Conservation (phyloP, 805 yeast genomes). For the Cyberlindnera bimundalis region DNA sequence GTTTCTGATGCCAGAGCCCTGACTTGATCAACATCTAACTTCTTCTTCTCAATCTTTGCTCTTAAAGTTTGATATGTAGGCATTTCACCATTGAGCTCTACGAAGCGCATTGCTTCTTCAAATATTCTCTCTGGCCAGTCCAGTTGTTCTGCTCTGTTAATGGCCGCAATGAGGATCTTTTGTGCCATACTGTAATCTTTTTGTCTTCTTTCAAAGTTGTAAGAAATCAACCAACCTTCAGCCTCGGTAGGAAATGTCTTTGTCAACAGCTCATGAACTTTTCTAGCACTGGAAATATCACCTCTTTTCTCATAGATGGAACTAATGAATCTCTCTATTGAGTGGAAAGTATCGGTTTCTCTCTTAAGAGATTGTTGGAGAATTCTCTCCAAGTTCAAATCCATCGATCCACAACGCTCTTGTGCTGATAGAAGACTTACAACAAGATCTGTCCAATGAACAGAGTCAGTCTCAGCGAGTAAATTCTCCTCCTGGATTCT, state of each 20-base stretch:
- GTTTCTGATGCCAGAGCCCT: constrained; percentile 12
- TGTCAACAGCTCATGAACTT: constrained; percentile 21
- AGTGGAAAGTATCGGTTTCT: constrained; percentile 35
- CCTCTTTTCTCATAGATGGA: constrained; percentile 32
- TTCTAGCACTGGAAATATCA: constrained; percentile 30
- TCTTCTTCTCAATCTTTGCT: constrained; percentile 27
- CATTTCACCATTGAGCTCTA: constrained; percentile 33
- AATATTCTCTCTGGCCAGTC: constrained; percentile 51
- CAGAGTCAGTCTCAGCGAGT: constrained; percentile 17
- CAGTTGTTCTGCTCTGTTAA: constrained; percentile 27
- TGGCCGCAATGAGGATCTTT: constrained; percentile 33
- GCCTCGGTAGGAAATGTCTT: constrained; percentile 32
- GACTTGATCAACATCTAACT: constrained; percentile 11
- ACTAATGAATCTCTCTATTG: constrained; percentile 42
- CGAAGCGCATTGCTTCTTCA: constrained; percentile 41
- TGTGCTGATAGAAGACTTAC: constrained; percentile 25
- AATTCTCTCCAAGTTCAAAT: background rate
- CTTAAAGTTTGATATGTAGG: constrained; percentile 25
- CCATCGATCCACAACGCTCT: background rate
- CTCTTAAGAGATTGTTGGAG: constrained; percentile 8
- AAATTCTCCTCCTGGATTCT: constrained; percentile 2
- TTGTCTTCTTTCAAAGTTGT: constrained; percentile 36
- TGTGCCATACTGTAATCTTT: constrained; percentile 28
- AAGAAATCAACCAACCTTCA: constrained; percentile 46
- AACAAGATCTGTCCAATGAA: constrained; percentile 35